Base-by-base conservation (phyloP, 164 flowering plant species). In the Magnolia kwangsiensis region DNA sequence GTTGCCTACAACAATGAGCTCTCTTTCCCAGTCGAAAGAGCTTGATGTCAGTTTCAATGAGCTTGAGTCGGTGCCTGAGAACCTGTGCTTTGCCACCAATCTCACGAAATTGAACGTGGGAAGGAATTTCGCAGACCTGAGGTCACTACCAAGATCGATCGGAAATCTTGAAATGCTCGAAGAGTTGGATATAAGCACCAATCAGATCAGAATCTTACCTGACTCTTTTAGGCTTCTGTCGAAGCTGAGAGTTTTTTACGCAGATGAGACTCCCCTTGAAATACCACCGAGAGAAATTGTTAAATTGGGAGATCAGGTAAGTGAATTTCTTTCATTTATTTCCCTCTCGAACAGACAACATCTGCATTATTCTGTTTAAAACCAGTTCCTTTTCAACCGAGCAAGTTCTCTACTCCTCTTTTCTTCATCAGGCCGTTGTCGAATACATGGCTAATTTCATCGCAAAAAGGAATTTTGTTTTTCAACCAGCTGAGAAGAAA, bases 41-140 rank as follows among this genome's bases (percentile, higher is more conserved):
- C 89, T 92, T 31, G 91, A 90, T 80, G 85, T 85, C 1, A 88
- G 93, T 83, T 92, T 90, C 81, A 92, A 92, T 67, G 94, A 89
- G 51, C 82, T 92, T 4, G 93, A 88, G 27, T 74, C 69, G 4
- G 77, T 92, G 50, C 92, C 94, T 3, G 94, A 90, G 79, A 87
- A 68, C 81, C 77, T 92, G 10, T 88, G 93, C 78, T 88, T 86
- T 66, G 91, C 83, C 1, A 83, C 81, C 63, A 84, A 81, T 67
- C 87, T 91, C 45, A 84, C 77, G 76, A 90, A 87, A 72, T 31
- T 91, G 79, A 87, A 88, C 69, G 84, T 88, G 18, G 91, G 86
- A 18, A 89, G 83, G 23, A 91, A 91, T 81, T 91, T 91, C 75
- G 92, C 91, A 1, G 92, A 89, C 76, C 78, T 92, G 23, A 86